These are phyloP conservation scores for Tuber melanosporum DNA, from an alignment of 495 filamentous ascomycete species.

Conservation along the genomic window DNA sequence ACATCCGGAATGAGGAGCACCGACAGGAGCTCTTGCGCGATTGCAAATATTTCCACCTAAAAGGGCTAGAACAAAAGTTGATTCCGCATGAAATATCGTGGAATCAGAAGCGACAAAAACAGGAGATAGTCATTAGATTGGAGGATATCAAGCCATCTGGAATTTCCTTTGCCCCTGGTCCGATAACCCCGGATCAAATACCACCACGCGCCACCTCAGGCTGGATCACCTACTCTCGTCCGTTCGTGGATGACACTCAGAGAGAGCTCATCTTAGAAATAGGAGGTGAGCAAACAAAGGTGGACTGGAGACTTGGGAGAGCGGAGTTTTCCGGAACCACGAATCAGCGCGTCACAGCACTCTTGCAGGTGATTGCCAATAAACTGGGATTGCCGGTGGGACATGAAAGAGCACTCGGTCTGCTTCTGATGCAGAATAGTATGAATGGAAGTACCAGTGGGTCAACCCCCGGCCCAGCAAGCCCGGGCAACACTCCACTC, in stretches of 20 bases:
- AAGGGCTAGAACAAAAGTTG: conserved; percentile 80
- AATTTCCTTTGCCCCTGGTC: conserved; percentile 56
- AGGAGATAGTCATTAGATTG: conserved; percentile 76
- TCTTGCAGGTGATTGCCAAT: conserved; percentile 73
- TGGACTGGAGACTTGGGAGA: conserved; percentile 54
- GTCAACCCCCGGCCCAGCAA: conserved; percentile 51
- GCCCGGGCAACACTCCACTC: conserved; percentile 63
- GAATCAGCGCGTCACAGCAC: conserved; percentile 61
- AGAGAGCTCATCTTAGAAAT: conserved; percentile 77
- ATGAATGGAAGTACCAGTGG: conserved; percentile 47
- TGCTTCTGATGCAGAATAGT: conserved; percentile 52
- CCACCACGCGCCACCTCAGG: conserved; percentile 41
- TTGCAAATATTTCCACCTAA: conserved; percentile 87
- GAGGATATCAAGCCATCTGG: conserved; percentile 82
- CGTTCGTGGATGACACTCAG: conserved; percentile 67
- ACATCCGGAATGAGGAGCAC: conserved; percentile 70
- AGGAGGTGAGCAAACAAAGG: conserved; percentile 57
- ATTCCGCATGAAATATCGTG: conserved; percentile 71
- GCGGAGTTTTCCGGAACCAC: conserved; percentile 65
- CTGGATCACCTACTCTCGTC: conserved; percentile 72
- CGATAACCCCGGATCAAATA: conserved; percentile 10
- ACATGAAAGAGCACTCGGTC: conserved; percentile 54
- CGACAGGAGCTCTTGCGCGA: conserved; percentile 74
- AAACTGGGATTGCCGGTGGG: conserved; percentile 68
- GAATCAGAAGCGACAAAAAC: conserved; percentile 59